Evolutionary conservation across 2,329 filamentous ascomycete genomes (phyloP).

Genomic region (Hymenoscyphus fructigenus): DNA sequence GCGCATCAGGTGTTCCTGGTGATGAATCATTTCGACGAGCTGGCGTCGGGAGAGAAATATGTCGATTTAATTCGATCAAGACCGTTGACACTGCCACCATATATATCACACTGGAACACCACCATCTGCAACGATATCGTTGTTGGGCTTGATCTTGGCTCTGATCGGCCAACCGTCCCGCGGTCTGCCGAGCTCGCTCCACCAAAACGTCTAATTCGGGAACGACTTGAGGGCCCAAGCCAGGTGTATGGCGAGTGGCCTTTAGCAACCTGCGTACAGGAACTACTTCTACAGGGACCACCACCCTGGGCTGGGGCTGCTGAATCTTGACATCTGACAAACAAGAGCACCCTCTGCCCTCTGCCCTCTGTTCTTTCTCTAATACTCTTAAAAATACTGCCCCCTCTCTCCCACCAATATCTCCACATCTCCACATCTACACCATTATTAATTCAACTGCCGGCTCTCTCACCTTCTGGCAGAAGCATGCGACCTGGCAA

Average conservation of each 20-base stretch:
- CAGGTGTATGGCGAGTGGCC: neutral
- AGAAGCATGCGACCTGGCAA: neutral
- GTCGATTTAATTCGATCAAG: neutral
- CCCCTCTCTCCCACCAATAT: neutral
- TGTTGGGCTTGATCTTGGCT: neutral
- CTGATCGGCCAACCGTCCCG: neutral
- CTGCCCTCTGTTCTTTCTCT: neutral
- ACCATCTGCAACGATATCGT: neutral
- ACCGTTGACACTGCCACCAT: neutral
- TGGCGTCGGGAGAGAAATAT: neutral
- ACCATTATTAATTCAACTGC: neutral
- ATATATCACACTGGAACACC: neutral
- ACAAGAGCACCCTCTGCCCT: neutral
- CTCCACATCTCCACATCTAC: neutral
- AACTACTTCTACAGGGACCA: neutral
- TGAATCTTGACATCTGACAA: neutral
- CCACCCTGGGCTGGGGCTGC: neutral
- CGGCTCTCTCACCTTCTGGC: neutral
- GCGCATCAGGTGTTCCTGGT: neutral
- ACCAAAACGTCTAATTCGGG: conserved; percentile 1
- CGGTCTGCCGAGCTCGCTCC: neutral
- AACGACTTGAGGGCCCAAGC: neutral
- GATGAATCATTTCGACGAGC: conserved; percentile 1
- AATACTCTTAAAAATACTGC: neutral
- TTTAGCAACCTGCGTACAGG: neutral